Percentiles rank a stretch among this genome's conserved stretches.
These are phyloP conservation scores for Galeopsis tetrahit DNA, from an alignment of 257 asterid species.

Conservation along the genomic window DNA sequence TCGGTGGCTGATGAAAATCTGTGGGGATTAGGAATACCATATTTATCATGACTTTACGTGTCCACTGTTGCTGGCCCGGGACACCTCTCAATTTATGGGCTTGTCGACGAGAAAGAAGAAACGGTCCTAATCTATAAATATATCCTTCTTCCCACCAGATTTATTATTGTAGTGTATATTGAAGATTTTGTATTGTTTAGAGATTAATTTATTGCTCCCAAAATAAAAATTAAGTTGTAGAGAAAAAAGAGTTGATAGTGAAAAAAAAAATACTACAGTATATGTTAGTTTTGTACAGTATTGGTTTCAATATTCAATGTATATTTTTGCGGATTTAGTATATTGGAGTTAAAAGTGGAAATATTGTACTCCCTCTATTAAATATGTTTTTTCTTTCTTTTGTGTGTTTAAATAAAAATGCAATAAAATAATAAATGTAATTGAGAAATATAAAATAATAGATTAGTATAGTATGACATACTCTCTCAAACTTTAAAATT, in stretches of 20 bases:
- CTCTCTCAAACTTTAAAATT: too few relatives aligned
- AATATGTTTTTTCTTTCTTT: too few relatives aligned
- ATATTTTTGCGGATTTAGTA: conserved; percentile 13
- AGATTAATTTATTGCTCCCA: not conserved
- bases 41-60: conserved; percentile 8
- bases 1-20: not conserved
- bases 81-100: not conserved
- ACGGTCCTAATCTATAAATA: not conserved
- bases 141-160: not conserved
- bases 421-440: too few relatives aligned
- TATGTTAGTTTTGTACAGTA: conserved; percentile 20
- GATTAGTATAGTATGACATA: too few relatives aligned
- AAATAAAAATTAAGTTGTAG: not conserved
- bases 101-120: conserved; percentile 8
- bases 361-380: too few relatives aligned
- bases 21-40: conserved; percentile 22
- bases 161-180: not conserved
- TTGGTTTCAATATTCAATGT: not conserved
- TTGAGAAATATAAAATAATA: too few relatives aligned
- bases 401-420: too few relatives aligned
- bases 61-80: conserved; percentile 10
- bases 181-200: not conserved
- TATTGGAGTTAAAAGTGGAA: not conserved
- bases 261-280: not conserved
- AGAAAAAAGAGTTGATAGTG: not conserved